Evolutionary conservation across 495 filamentous ascomycete genomes (phyloP), one percentile per base, ranked within the genome.

Genomic region (Aspergillus heteromorphus): DNA sequence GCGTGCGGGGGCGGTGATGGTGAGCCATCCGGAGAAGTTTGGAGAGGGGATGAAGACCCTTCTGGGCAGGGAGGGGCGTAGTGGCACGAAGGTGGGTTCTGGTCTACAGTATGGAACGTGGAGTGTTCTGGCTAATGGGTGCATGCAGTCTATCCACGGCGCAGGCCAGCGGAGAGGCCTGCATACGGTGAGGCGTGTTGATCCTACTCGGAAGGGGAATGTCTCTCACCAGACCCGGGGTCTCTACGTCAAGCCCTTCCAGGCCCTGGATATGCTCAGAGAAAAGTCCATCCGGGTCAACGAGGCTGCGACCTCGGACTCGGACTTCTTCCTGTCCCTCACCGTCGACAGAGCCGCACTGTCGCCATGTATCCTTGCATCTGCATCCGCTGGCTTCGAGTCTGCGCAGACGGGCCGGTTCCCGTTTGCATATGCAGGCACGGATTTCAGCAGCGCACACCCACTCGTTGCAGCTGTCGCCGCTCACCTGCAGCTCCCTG

Each of bases 21-120:
- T 92, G 8, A 82, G 87, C 54, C 89, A 95, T 64, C 91, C 90
- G 0, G 83, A 86, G 49, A 82, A 89, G 51, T 92, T 96, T 59
- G 91, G 91, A 0, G 74, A 79, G 14, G 81, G 79, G 0, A 85
- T 95, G 76, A 85, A 83, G 65, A 69, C 68, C 9, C 67, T 87
- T 1, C 69, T 88, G 11, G 65, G 61, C 10, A 61, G 51, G 21
- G 59, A 61, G 47, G 66, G 41, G 23, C 59, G 48, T 36, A 62
- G 41, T 9, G 57, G 65, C n/a, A 34, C 62, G 43, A 57, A 36
- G 8, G 71, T 77, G 31, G 63, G 73, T 63, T 19, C n/a, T 48
- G 6, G 17, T 45, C 11, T 2, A 11, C 29, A n/a, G n/a, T n/a
- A n/a, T n/a, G 6, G 4, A n/a, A n/a, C 13, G n/a, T n/a, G 34